Evolutionary conservation across 2,329 filamentous ascomycete genomes (phyloP), one percentile per base, ranked within the genome.

Genomic region (Fusarium setosum): DNA sequence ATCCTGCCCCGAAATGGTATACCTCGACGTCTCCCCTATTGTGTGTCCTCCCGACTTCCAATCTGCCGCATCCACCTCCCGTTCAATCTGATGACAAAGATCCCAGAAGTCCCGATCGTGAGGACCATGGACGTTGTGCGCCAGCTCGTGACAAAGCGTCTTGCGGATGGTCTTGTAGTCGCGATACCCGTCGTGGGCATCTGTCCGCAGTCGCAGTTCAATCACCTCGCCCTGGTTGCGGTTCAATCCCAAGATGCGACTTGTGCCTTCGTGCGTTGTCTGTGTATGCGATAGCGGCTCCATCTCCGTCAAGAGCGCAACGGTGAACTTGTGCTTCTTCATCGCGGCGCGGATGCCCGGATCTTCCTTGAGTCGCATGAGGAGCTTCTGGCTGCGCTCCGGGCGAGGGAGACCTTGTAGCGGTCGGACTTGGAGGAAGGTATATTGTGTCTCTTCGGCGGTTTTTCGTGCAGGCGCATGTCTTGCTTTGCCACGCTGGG

Each of bases 61-160:
- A 80, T 97, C 94, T 15, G 87, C 91, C 47, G 81, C 82, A 57
- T 91, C 90, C 4, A 97, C 95, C 81, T 97, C 95, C 49, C 85
- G 84, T 82, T 98, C 94, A 72, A 97, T 96, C 81, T 91, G 86
- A 69, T 89, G 90, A 68, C 92, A 97, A 71, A 99, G 77, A 52
- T 93, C 87, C 95, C 96, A 98, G 74, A 99, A 99, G 44, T 92
- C 81, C 17, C 88, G 83, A 77, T 98, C 94, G 76, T 99, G 96
- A 0, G 91, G 88, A 0, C 91, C 84, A 79, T 91, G 90, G 10
- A 97, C 92, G 72, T 97, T 97, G 78, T 99, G 96, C 67, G 94
- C 91, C 17, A 99, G 83, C 81, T 99, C 96, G 80, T 99, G 96
- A 74, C 95, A 98, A 12, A 99, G 83, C 42, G 96, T 98, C 70